Evolutionary conservation across 768 basidiomycete genomes (phyloP).

Genomic region (Suillus subaureus): DNA sequence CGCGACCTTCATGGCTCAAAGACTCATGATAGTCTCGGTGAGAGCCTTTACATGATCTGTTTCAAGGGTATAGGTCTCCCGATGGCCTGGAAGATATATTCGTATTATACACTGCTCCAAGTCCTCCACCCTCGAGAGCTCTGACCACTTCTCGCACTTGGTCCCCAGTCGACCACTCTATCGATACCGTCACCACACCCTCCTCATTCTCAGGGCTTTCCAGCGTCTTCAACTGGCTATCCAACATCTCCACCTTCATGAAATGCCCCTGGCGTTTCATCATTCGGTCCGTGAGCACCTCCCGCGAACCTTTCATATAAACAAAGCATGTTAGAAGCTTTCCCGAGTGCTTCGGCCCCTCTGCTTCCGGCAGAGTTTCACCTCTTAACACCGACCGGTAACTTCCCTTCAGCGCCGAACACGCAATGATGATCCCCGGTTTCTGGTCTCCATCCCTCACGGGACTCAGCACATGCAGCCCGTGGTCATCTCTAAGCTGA

Average conservation of each 20-base stretch:
- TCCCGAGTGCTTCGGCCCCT: constrained; percentile 24
- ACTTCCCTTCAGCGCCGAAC: constrained; percentile 78
- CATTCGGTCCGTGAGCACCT: constrained; percentile 66
- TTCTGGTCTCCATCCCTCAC: constrained; percentile 9
- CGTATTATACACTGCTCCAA: constrained; percentile 13
- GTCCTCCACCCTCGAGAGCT: constrained; percentile 2
- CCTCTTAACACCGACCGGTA: constrained; percentile 85
- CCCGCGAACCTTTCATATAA: constrained; percentile 65
- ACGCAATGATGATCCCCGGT: constrained; percentile 77
- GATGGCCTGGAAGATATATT: neutral
- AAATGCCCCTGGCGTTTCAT: constrained; percentile 68
- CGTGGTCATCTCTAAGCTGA: constrained; percentile 17
- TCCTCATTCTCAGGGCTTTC: constrained; percentile 71
- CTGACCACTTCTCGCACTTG: constrained; percentile 50
- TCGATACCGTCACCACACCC: constrained; percentile 63
- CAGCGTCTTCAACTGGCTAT: constrained; percentile 72
- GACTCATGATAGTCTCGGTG: constrained; percentile 3
- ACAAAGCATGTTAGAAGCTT: constrained; percentile 74
- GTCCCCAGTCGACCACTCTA: constrained; percentile 53
- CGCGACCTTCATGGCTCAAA: neutral
- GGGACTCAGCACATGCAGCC: constrained; percentile 22
- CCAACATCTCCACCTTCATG: constrained; percentile 83
- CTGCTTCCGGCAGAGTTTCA: constrained; percentile 12
- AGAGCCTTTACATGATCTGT: constrained; percentile 7
- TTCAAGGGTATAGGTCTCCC: neutral